These are phyloP conservation scores for Talaromyces sp. DNA, from an alignment of 2,329 filamentous ascomycete species.

Conservation along the genomic window DNA sequence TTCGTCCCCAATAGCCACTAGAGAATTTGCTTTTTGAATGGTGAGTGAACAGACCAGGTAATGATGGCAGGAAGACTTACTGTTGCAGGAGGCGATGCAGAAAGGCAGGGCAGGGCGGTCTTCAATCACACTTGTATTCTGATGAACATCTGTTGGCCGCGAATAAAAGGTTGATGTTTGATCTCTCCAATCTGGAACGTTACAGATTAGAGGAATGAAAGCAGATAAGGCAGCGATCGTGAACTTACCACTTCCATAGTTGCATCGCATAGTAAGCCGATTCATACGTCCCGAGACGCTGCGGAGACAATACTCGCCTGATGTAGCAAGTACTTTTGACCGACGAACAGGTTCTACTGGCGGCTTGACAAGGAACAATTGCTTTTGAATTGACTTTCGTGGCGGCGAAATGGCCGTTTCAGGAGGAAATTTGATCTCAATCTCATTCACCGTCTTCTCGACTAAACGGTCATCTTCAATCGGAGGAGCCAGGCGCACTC, in stretches of 20 bases:
- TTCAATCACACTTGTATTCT: slow-evolving; percentile 41
- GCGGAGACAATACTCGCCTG: slow-evolving; percentile 40
- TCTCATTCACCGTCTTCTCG: slow-evolving; percentile 27
- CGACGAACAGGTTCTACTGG: slow-evolving; percentile 34
- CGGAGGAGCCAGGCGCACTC: slow-evolving; percentile 35
- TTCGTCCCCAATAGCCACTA: slow-evolving; percentile 68
- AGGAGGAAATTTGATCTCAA: slow-evolving; percentile 20
- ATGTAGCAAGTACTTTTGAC: slow-evolving; percentile 35
- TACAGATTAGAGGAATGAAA: neutral
- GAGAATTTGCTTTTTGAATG: slow-evolving; percentile 52
- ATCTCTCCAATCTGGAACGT: slow-evolving; percentile 51
- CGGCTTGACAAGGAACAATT: slow-evolving; percentile 15
- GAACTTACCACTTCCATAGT: slow-evolving; percentile 37
- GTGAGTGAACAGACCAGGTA: slow-evolving; percentile 13
- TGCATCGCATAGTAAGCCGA: slow-evolving; percentile 34
- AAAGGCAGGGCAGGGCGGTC: slow-evolving; percentile 57
- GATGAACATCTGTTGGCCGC: slow-evolving; percentile 52
- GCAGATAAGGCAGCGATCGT: neutral
- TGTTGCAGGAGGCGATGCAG: slow-evolving; percentile 64
- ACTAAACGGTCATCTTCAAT: slow-evolving; percentile 32
- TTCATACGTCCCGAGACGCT: slow-evolving; percentile 33
- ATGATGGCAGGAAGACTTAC: slow-evolving; percentile 39
- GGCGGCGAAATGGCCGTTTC: slow-evolving; percentile 10
- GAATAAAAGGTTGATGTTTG: slow-evolving; percentile 61
- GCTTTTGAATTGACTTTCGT: slow-evolving; percentile 15